Conservation (phyloP, 352 stramenopile species). For the Globisporangium recalcitrans region DNA sequence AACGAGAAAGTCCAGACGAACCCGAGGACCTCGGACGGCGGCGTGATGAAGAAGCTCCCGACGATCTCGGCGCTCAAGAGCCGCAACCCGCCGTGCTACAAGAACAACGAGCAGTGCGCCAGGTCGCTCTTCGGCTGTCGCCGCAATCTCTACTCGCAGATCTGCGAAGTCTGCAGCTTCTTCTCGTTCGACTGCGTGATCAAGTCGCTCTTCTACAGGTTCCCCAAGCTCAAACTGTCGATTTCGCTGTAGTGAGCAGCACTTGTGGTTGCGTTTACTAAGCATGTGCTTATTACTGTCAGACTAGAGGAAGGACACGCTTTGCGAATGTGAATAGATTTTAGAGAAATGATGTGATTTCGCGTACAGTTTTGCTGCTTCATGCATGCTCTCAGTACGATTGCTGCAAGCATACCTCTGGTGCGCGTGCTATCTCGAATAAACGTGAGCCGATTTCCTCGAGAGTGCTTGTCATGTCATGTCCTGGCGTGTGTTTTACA, state of each 20-base stretch:
- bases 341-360: not conserved
- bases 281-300: too few species aligned
- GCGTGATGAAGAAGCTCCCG: conserved; percentile 43
- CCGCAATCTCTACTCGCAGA: conserved; percentile 40
- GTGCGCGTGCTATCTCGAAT: too few species aligned
- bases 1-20: conserved; percentile 25
- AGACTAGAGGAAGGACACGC: not conserved
- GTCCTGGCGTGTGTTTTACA: too few species aligned
- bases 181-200: not conserved
- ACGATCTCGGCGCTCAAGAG: conserved; percentile 24
- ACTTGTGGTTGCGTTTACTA: not conserved
- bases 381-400: not conserved
- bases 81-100: conserved; percentile 53
- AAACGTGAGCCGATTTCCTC: too few species aligned
- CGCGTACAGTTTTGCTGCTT: not conserved
- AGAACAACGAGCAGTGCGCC: conserved; percentile 48
- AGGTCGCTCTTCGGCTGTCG: conserved; percentile 43
- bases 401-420: too few species aligned
- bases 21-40: conserved; percentile 27
- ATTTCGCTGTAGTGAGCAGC: not conserved
- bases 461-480: too few species aligned
- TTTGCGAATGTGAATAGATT: not conserved
- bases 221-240: conserved; percentile 1
- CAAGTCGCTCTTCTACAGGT: not conserved
- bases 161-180: conserved; percentile 42